phyloP scores from a whole-genome alignment of 148 eudicot species.

The Arctostaphylos glauca region DNA sequence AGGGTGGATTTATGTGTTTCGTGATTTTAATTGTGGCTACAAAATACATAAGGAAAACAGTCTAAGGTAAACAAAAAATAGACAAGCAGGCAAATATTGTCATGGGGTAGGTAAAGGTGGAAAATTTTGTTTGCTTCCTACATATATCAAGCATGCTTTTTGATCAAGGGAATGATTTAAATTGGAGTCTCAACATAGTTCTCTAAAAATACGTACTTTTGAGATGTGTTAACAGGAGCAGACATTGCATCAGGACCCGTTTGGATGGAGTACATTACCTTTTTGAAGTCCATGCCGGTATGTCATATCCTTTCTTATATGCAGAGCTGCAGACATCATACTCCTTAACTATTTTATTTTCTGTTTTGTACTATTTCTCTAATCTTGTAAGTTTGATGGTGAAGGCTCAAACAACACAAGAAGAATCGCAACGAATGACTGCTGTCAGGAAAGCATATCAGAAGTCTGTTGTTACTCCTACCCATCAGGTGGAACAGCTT shows the following conservation, averaged over 20 bases:
- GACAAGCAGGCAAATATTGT: not conserved
- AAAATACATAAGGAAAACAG: not conserved
- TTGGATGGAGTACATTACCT: constrained; percentile 93
- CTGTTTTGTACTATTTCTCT: not conserved
- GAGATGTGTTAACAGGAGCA: constrained; percentile 53
- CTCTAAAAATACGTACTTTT: not conserved
- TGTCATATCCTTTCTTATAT: constrained; percentile 27
- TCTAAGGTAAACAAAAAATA: not conserved
- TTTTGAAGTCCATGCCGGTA: constrained; percentile 80
- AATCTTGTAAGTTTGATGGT: constrained; percentile 24
- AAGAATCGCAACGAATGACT: constrained; percentile 88
- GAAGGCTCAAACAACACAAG: constrained; percentile 83
- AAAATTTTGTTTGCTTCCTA: not conserved
- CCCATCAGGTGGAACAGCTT: constrained; percentile 87
- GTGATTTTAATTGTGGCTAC: not conserved
- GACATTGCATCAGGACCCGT: constrained; percentile 94
- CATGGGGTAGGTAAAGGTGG: not conserved
- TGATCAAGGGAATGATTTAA: not conserved
- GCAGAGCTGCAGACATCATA: not conserved
- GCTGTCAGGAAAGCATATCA: constrained; percentile 81
- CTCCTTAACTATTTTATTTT: not conserved
- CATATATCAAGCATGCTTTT: not conserved
- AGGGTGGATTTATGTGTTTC: not conserved
- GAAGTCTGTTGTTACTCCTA: constrained; percentile 89
- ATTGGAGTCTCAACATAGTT: not conserved